Conservation (phyloP, 345 rosid genomes). For the Dovyalis caffra region DNA sequence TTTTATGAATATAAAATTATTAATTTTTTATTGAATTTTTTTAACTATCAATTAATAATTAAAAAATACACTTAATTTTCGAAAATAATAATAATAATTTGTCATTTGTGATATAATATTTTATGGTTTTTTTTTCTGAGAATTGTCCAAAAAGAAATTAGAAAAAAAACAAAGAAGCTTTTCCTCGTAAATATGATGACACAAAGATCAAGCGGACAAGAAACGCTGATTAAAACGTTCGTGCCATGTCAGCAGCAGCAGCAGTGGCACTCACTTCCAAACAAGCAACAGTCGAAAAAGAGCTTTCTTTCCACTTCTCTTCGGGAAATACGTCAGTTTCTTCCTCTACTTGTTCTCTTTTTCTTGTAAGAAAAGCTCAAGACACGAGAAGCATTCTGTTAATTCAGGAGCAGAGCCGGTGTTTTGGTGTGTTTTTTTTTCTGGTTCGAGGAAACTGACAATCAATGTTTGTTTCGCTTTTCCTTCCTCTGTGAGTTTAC, state of each 20-base stretch:
- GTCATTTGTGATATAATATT: no score
- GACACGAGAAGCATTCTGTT: background rate
- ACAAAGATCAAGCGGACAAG: background rate
- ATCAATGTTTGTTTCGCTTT: background rate
- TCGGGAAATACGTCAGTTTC: background rate
- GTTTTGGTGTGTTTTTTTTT: constrained; percentile 1
- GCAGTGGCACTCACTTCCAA: background rate
- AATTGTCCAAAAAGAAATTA: no score
- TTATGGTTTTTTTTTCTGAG: no score
- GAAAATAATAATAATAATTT: no score
- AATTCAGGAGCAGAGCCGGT: background rate
- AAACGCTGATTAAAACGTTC: background rate
- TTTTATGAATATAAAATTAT: no score
- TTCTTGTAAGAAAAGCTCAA: background rate
- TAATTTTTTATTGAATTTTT: no score
- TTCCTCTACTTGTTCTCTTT: background rate
- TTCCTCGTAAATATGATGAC: no score
- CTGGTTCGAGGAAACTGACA: background rate
- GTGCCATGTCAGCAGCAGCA: background rate
- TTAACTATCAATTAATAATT: no score
- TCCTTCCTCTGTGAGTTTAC: background rate
- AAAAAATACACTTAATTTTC: no score
- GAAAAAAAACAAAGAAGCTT: no score
- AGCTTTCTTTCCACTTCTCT: background rate
- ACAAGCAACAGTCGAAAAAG: background rate